Base-by-base conservation (phyloP, 441 rosid genomes). In the Capsella rubella region DNA sequence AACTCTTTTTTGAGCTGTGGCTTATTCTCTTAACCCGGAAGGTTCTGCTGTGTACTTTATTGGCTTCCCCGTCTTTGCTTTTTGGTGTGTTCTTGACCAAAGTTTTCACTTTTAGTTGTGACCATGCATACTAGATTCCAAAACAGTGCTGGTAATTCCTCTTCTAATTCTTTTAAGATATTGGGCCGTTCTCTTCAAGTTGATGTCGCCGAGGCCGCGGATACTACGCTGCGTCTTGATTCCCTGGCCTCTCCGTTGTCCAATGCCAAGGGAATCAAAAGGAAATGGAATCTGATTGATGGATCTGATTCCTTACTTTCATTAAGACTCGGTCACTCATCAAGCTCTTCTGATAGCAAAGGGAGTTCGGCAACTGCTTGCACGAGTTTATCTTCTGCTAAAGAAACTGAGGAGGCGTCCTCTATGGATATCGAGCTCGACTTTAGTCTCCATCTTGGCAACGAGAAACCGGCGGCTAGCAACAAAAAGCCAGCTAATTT, bases 291-390 rank as follows among this genome's bases (percentile, higher is more conserved):
- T 80, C 75, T 85, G 68, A 74, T 94, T 29, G 81, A 79, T 67
- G 82, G 85, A 65, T 72, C 79, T 82, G 93, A 90, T 72, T 88
- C 97, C 50, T 84, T 86, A 39, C 81, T 95, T 66, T 88, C 87
- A 52, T 96, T 95, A 65, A 91, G 95, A 75, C 81, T 95, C 15
- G 92, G 96, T 53, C 83, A 78, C 53, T 76, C 93, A 9, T 66
- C 95, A 7, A 90, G 98, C 82, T 95, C 99, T 65, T 89, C 99
- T 4, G 97, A 92, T 77, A 90, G 96, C 81, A 90, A 90, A 81
- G 98, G 87, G 65, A 92, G 98, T 81, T 85, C 97, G 3, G 87
- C 87, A 51, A 88, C 96, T 78, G 97, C 86, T 64, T 88, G 85
- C 82, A 88, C 88, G 39, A 80, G 89, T 46, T 75, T 84, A 78